Conservation (phyloP, 2,329 filamentous ascomycete species). For the Emericellopsis atlantica region DNA sequence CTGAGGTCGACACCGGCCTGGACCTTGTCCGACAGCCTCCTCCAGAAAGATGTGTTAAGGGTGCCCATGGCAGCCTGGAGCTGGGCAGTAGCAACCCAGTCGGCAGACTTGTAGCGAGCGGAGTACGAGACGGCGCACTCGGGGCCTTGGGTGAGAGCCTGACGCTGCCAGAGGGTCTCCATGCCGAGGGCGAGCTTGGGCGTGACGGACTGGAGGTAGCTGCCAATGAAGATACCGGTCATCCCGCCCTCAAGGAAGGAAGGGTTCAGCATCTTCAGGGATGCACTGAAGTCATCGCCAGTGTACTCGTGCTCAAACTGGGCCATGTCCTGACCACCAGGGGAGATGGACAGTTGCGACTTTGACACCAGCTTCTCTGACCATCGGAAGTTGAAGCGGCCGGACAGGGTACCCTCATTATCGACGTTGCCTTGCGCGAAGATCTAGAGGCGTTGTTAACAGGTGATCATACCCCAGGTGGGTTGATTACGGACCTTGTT, state of each 20-base stretch:
- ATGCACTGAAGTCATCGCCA: slow-evolving; percentile 85
- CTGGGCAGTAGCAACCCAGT: slow-evolving; percentile 90
- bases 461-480: not conserved
- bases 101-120: slow-evolving; percentile 77
- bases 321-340: slow-evolving; percentile 72
- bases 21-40: slow-evolving; percentile 81
- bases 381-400: slow-evolving; percentile 91
- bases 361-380: slow-evolving; percentile 70
- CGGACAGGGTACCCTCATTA: slow-evolving; percentile 77
- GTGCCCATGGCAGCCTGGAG: slow-evolving; percentile 72
- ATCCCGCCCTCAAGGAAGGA: slow-evolving; percentile 82
- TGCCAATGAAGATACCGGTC: slow-evolving; percentile 90
- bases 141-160: slow-evolving; percentile 72
- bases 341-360: slow-evolving; percentile 73
- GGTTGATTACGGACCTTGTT: slow-evolving; percentile 55
- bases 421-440: slow-evolving; percentile 95
- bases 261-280: slow-evolving; percentile 91
- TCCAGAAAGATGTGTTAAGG: slow-evolving; percentile 89
- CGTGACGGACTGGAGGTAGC: slow-evolving; percentile 89
- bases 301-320: slow-evolving; percentile 94
- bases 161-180: slow-evolving; percentile 88
- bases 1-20: slow-evolving; percentile 94
- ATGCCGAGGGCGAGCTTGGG: slow-evolving; percentile 76
- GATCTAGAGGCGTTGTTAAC: slow-evolving; percentile 41
- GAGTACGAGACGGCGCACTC: slow-evolving; percentile 85